Percentiles rank a stretch among this genome's conserved stretches.
These are phyloP conservation scores for Penicillium sp. DNA, from an alignment of 2,329 filamentous ascomycete genomes.

Conservation along the genomic window DNA sequence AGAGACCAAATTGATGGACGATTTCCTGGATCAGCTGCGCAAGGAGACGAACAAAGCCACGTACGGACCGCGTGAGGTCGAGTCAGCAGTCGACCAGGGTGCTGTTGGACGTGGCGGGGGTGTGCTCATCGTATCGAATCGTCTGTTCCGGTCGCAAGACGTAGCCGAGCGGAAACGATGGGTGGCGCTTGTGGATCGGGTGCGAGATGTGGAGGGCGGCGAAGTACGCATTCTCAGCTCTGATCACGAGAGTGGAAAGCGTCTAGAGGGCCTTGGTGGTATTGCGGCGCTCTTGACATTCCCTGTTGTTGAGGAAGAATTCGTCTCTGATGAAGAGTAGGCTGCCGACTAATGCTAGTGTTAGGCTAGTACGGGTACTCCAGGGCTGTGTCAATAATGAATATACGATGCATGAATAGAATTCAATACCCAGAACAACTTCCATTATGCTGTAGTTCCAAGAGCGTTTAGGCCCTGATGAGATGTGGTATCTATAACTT, in stretches of 20 bases:
- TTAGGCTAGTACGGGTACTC: background rate
- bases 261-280: conserved; percentile 76
- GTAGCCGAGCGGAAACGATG: conserved; percentile 72
- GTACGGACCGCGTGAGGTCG: conserved; percentile 81
- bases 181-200: conserved; percentile 79
- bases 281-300: conserved; percentile 90
- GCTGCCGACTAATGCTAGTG: background rate
- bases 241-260: conserved; percentile 86
- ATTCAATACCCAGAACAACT: background rate
- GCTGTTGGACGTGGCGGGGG: conserved; percentile 85
- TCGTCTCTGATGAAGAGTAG: conserved; percentile 54
- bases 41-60: conserved; percentile 83
- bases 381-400: background rate
- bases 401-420: conserved; percentile 9
- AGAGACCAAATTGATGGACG: conserved; percentile 79
- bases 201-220: conserved; percentile 74
- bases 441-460: too few relatives aligned
- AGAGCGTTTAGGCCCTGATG: background rate
- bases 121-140: conserved; percentile 79
- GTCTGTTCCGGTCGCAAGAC: conserved; percentile 78
- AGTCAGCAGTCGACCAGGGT: conserved; percentile 76
- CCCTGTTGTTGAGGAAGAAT: conserved; percentile 75
- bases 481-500: background rate
- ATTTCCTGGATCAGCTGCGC: conserved; percentile 71
- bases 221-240: conserved; percentile 86